These are phyloP conservation scores for Paramarasmius palmivorus DNA, from an alignment of 1,284 basidiomycete species.

Conservation along the genomic window DNA sequence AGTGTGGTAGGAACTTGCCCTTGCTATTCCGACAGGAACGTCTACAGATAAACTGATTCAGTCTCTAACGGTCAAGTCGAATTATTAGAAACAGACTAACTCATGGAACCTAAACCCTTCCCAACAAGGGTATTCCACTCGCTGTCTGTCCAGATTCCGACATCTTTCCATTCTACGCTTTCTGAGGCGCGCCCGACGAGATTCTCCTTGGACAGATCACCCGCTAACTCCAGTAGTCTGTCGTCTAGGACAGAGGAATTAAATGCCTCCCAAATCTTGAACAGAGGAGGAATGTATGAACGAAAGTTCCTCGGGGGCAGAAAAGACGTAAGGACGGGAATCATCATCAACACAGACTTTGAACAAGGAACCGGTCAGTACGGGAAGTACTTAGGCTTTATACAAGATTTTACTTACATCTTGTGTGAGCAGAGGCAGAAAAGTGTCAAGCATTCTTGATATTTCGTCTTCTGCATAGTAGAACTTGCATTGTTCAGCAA, in stretches of 20 bases:
- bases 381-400: no score
- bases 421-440: constrained; percentile 67
- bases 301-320: constrained; percentile 70
- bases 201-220: constrained; percentile 77
- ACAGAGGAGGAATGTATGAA: constrained; percentile 72
- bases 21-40: constrained; percentile 70
- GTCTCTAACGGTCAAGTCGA: constrained; percentile 5
- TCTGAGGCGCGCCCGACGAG: constrained; percentile 54
- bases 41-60: constrained; percentile 38
- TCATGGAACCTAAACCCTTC: constrained; percentile 87
- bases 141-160: constrained; percentile 86
- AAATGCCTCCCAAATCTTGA: constrained; percentile 86
- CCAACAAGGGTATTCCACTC: constrained; percentile 88
- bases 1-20: constrained; percentile 41
- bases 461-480: constrained; percentile 73
- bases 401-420: constrained; percentile 47
- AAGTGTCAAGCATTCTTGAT: constrained; percentile 69
- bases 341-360: constrained; percentile 64
- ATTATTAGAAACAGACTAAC: constrained; percentile 46
- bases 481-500: constrained; percentile 69
- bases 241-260: constrained; percentile 83
- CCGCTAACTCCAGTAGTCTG: constrained; percentile 81
- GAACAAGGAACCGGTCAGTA: constrained; percentile 1
- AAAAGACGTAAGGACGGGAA: constrained; percentile 76
- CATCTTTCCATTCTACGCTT: constrained; percentile 67